Percentiles rank a stretch among this genome's conserved stretches.
Conservation (phyloP, 768 basidiomycete species). For the Fistulinella prunicolor region DNA sequence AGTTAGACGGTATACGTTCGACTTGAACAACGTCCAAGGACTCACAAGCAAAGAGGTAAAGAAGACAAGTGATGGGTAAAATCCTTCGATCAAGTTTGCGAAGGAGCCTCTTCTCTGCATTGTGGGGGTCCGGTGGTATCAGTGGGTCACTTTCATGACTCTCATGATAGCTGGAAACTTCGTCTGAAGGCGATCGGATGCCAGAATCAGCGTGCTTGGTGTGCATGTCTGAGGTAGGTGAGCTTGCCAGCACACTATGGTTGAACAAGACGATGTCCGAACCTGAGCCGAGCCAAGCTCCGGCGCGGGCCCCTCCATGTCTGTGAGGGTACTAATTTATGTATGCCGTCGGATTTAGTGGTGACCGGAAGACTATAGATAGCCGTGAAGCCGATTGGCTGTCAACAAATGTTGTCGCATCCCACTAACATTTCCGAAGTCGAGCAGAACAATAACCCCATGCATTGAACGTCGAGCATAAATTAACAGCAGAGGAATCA, state of each 20-base stretch:
- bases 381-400: too few species aligned
- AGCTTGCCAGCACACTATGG: not conserved
- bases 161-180: not conserved
- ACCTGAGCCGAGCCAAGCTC: not conserved
- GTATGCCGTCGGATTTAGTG: too few species aligned
- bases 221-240: slow-evolving; percentile 11
- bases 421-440: too few species aligned
- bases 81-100: slow-evolving; percentile 67
- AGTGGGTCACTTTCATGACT: slow-evolving; percentile 18
- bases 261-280: not conserved
- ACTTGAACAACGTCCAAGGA: slow-evolving; percentile 9
- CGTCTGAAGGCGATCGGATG: slow-evolving; percentile 5
- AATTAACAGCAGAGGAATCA: too few species aligned
- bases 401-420: too few species aligned
- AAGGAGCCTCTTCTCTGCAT: slow-evolving; percentile 52
- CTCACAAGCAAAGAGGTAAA: slow-evolving; percentile 76
- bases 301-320: not conserved
- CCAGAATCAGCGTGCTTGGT: slow-evolving; percentile 12
- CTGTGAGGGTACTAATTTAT: not conserved
- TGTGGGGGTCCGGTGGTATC: slow-evolving; percentile 13
- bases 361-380: too few species aligned
- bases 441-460: too few species aligned
- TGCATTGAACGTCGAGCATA: too few species aligned
- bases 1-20: not conserved
- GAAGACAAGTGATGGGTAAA: slow-evolving; percentile 66